These are phyloP conservation scores for Echeveria elegans DNA, from an alignment of 164 flowering plant species.

Conservation along the genomic window DNA sequence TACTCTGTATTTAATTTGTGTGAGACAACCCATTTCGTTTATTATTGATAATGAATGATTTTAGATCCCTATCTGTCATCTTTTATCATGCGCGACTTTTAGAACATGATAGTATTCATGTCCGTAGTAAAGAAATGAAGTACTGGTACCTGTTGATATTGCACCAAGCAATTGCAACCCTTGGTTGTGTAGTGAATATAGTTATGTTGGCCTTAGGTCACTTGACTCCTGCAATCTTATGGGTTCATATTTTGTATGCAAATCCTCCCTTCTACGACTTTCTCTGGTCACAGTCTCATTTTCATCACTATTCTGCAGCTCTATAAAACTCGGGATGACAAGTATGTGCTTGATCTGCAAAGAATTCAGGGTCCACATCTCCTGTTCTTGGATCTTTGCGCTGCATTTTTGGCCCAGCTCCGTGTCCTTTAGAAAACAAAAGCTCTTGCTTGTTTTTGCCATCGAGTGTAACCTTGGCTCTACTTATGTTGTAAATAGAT, in stretches of 20 bases:
- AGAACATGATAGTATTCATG: neutral
- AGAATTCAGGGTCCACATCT: neutral
- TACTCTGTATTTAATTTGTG: too few species aligned
- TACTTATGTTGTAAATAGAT: neutral
- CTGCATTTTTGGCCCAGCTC: neutral
- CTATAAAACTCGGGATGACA: neutral
- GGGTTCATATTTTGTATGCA: too few species aligned
- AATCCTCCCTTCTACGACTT: neutral
- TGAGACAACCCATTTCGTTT: too few species aligned
- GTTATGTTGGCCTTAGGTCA: neutral
- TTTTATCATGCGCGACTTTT: too few species aligned
- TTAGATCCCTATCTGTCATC: too few species aligned
- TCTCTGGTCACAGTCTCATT: neutral
- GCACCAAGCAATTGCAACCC: neutral
- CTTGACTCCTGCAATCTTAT: too few species aligned
- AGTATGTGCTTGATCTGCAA: neutral
- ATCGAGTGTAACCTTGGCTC: neutral
- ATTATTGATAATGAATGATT: too few species aligned
- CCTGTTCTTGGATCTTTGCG: neutral
- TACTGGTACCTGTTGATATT: neutral
- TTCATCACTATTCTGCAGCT: neutral
- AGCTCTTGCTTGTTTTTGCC: neutral
- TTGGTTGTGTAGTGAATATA: neutral
- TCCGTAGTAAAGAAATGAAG: neutral
- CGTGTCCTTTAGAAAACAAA: neutral